Percentiles rank a stretch among this genome's conserved stretches.
phyloP scores from a whole-genome alignment of 2,329 filamentous ascomycete species.

The Rhynchosporium agropyri region DNA sequence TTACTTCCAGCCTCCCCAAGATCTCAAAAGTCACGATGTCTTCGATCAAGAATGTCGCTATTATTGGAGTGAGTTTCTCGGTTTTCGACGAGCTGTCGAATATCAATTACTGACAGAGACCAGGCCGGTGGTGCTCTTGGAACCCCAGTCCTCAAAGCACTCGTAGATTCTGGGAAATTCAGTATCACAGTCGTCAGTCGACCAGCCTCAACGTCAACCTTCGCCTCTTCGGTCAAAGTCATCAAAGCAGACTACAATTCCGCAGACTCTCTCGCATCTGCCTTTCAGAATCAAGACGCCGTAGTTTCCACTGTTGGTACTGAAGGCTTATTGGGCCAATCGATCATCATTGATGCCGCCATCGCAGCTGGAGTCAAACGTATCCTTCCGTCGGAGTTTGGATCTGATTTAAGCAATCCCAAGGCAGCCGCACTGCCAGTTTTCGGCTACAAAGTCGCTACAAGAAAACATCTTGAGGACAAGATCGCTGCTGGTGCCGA shows the following conservation, averaged over 20 bases:
- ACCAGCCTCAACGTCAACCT: slow-evolving; percentile 31
- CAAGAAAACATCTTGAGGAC: slow-evolving; percentile 47
- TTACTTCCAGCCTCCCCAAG: neutral
- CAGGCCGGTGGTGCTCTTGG: slow-evolving; percentile 37
- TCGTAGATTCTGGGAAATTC: slow-evolving; percentile 42
- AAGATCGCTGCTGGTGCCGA: slow-evolving; percentile 44
- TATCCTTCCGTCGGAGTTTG: slow-evolving; percentile 64
- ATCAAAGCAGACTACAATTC: slow-evolving; percentile 50
- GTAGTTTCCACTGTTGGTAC: slow-evolving; percentile 53
- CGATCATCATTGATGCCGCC: slow-evolving; percentile 57
- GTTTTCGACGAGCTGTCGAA: neutral
- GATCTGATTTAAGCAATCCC: slow-evolving; percentile 46
- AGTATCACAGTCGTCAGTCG: slow-evolving; percentile 55
- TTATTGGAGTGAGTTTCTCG: slow-evolving; percentile 32
- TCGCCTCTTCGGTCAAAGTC: slow-evolving; percentile 45
- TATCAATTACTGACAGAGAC: neutral
- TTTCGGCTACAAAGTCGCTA: slow-evolving; percentile 53
- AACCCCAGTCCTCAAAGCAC: slow-evolving; percentile 31
- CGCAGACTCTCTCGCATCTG: slow-evolving; percentile 47
- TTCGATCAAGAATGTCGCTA: slow-evolving; percentile 36
- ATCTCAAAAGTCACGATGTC: slow-evolving; percentile 26
- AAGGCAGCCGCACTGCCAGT: slow-evolving; percentile 50
- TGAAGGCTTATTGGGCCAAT: slow-evolving; percentile 47
- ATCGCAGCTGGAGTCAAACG: slow-evolving; percentile 44
- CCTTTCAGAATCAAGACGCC: slow-evolving; percentile 60